phyloP scores from a whole-genome alignment of 192 early-diverging fungal genomes.

The Gigaspora rosea region DNA sequence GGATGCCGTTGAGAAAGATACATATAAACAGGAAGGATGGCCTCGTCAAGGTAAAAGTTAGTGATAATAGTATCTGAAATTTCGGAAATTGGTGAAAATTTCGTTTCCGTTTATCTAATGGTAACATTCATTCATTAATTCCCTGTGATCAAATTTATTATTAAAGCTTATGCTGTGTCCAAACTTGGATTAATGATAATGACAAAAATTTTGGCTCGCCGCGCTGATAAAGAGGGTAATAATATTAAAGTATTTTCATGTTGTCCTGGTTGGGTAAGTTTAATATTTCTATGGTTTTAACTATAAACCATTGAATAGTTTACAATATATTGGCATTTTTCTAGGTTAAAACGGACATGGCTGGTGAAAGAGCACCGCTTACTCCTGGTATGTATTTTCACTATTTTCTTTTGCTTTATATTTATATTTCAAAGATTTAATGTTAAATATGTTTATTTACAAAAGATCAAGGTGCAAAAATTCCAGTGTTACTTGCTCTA shows the following conservation, averaged over 20 bases:
- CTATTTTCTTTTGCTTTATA: background rate
- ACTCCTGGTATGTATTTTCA: slow-evolving; percentile 26
- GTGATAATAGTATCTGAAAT: background rate
- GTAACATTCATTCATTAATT: too few relatives aligned
- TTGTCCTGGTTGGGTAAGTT: slow-evolving; percentile 30
- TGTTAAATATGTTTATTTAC: background rate
- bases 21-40: slow-evolving; percentile 24
- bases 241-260: slow-evolving; percentile 23
- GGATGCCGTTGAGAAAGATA: slow-evolving; percentile 18
- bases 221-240: slow-evolving; percentile 16
- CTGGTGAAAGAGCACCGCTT: background rate
- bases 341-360: slow-evolving; percentile 28
- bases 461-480: slow-evolving; percentile 32
- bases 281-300: background rate
- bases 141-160: background rate
- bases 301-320: background rate
- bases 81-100: background rate
- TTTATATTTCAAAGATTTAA: background rate
- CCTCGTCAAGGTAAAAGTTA: slow-evolving; percentile 11
- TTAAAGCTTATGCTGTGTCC: slow-evolving; percentile 19
- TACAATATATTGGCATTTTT: background rate
- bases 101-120: background rate
- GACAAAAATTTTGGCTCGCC: slow-evolving; percentile 12
- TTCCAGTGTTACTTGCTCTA: slow-evolving; percentile 23
- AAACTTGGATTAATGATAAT: slow-evolving; percentile 8